Base-by-base conservation (phyloP, 1,284 basidiomycete species). In the Puccinia horiana region DNA sequence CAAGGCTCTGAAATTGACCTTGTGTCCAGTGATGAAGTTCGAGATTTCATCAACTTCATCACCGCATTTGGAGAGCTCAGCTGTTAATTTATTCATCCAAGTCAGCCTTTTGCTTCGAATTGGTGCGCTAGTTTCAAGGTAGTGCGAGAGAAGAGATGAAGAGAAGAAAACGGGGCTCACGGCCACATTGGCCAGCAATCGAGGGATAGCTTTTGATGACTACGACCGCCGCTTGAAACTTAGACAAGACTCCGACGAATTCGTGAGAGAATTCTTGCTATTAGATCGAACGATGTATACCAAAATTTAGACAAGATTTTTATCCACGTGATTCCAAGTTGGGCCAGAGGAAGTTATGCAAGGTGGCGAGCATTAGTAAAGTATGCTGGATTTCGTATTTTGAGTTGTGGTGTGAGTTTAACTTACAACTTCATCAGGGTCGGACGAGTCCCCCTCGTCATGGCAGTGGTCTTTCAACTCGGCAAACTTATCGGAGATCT, bases 381-480 rank as follows among this genome's bases (percentile, higher is more conserved):
- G 6, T 42, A 12, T 67, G 20, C 26, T 6, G 26, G 26, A 23
- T 35, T 44, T 8, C 44, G 1, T 2, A 11, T 23, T 3, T 32
- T 26, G 44, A 5, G 42, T 14, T 16, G 29, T 47, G 6, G 32
- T n/a, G n/a, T n/a, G n/a, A 16, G 16, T 4, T 23, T 61, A 12
- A 29, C 74, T 76, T 20, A 76, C 74, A 5, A 76, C 37, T 77
- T 77, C 58, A 26, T 77, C 58, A n/a, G n/a, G 52, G 9, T 47
- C 61, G 32, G 52, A 77, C 14, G 40, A 32, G n/a, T 58, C 40
- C 8, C 1, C 1, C 6, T 42, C 58, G 23, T 77, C 35, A 23
- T 77, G 47, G 44, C 76, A 77, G 35, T 63, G 26, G 0, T 67
- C 61, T 4, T 29, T 29, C 54, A 77, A 67, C 40, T 20, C 42